Conservation (phyloP, 495 filamentous ascomycete species). For the Rhypophila decipiens region DNA sequence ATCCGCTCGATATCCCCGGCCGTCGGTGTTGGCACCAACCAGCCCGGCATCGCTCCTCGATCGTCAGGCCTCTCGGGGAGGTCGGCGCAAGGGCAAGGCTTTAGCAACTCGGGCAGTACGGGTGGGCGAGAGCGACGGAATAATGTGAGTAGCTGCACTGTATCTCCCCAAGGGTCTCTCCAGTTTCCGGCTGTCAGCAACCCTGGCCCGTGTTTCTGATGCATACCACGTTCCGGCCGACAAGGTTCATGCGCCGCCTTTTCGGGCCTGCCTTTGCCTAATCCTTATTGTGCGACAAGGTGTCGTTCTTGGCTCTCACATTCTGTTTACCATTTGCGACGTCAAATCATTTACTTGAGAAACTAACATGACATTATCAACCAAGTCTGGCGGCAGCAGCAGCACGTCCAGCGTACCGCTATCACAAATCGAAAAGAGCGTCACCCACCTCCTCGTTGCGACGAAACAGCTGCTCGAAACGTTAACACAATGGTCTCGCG, state of each 20-base stretch:
- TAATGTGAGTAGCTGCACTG: constrained; percentile 48
- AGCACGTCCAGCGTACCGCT: constrained; percentile 44
- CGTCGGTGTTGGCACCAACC: constrained; percentile 28
- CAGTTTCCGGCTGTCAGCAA: not conserved
- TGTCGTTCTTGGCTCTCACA: not conserved
- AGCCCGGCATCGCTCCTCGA: constrained; percentile 33
- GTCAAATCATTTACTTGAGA: not conserved
- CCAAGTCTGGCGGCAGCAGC: constrained; percentile 36
- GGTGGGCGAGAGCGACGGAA: constrained; percentile 36
- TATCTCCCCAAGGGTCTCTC: constrained; percentile 10
- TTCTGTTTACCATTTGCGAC: not conserved
- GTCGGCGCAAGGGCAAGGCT: constrained; percentile 20
- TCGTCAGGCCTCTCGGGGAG: constrained; percentile 34
- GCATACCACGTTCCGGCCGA: constrained; percentile 16
- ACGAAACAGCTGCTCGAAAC: constrained; percentile 98
- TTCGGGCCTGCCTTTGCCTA: constrained; percentile 1
- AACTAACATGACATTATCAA: constrained; percentile 15
- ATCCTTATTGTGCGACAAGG: constrained; percentile 1
- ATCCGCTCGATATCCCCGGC: constrained; percentile 36
- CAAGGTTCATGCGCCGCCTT: constrained; percentile 12
- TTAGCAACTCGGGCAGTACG: constrained; percentile 8
- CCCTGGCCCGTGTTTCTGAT: constrained; percentile 11
- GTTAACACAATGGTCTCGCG: constrained; percentile 92
- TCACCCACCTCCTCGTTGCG: constrained; percentile 93
- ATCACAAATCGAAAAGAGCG: constrained; percentile 95